Evolutionary conservation across 257 asterid species (phyloP), one percentile per base, ranked within the genome.

Genomic region (Voacanga thouarsii): DNA sequence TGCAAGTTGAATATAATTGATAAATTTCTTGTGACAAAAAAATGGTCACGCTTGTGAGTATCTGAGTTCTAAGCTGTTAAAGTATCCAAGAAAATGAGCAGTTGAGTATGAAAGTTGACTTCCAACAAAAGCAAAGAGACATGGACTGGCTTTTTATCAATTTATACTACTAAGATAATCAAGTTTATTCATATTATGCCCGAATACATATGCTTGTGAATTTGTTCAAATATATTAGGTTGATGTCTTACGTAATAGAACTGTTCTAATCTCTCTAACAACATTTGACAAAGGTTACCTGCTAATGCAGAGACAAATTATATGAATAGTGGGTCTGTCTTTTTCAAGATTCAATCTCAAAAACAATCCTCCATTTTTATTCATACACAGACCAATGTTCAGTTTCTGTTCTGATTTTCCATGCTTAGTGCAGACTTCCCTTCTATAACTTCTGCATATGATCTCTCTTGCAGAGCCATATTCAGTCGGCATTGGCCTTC

Each of bases 241-340:
- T 74, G 30, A 21, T 64, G 0, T 74, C 78, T 71, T 24, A 74
- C 78, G 41, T 57, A 56, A 56, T 74, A 74, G 30, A 74, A 55
- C 78, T 41, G 53, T 55, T 23, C 56, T 49, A 12, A 12, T 74
- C 18, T 74, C 18, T 74, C 37, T 33, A 74, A 73, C 50, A 19
- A 55, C 30, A 53, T 73, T 74, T 56, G 68, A 56, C 30, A 74
- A 55, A 55, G 39, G 24, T 74, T 23, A 59, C 71, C 78, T n/a
- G 44, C 78, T 18, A 59, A 33, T 37, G 39, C 41, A 10, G 12
- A 74, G 43, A 74, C 33, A 56, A 57, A 28, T 51, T 16, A 51
- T 49, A 71, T 71, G 5, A 71, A 24, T 49, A 71, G 24, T 24
- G 0, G 50, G 7, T 24, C 41, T n/a, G 59, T 44, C 56, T 45